A percentile compares a stretch with the other conserved stretches of the same genome.
These are phyloP conservation scores for Mallotus japonicus DNA, from an alignment of 441 rosid species.

Conservation along the genomic window DNA sequence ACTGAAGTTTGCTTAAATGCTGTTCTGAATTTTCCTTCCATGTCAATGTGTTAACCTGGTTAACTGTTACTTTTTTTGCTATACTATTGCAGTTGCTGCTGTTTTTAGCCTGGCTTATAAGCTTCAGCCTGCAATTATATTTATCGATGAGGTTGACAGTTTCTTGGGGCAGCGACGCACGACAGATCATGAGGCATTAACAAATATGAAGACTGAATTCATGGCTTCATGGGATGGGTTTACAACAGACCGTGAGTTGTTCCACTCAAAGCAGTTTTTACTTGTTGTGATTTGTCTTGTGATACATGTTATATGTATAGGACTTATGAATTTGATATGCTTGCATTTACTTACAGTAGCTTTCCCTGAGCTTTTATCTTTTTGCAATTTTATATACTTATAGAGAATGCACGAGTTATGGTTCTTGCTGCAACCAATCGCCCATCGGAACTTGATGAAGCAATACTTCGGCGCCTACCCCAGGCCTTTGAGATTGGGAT, in stretches of 20 bases:
- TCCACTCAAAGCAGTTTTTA: neutral
- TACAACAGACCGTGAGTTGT: constrained; percentile 87
- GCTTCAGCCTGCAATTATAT: constrained; percentile 96
- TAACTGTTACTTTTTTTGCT: constrained; percentile 2
- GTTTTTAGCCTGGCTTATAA: constrained; percentile 93
- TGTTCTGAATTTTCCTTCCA: neutral
- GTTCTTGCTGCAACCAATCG: constrained; percentile 99
- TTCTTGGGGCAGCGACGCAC: constrained; percentile 92
- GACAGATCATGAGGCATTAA: constrained; percentile 86
- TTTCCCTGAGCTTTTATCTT: neutral
- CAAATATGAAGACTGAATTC: constrained; percentile 96
- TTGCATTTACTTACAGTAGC: constrained; percentile 1
- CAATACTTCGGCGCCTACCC: constrained; percentile 88
- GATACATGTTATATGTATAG: neutral
- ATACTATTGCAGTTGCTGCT: constrained; percentile 72
- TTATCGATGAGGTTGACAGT: constrained; percentile 94
- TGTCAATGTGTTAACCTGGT: neutral
- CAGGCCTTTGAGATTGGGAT: constrained; percentile 96
- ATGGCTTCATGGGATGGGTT: constrained; percentile 99
- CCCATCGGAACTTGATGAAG: constrained; percentile 97
- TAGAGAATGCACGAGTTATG: constrained; percentile 92
- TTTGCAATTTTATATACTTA: neutral
- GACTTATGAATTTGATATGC: neutral
- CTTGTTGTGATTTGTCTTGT: neutral
- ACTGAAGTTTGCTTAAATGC: neutral